A percentile compares a stretch with the other conserved stretches of the same genome.
These are phyloP conservation scores for Penicillium sp. DNA, from an alignment of 2,329 filamentous ascomycete genomes.

Conservation along the genomic window DNA sequence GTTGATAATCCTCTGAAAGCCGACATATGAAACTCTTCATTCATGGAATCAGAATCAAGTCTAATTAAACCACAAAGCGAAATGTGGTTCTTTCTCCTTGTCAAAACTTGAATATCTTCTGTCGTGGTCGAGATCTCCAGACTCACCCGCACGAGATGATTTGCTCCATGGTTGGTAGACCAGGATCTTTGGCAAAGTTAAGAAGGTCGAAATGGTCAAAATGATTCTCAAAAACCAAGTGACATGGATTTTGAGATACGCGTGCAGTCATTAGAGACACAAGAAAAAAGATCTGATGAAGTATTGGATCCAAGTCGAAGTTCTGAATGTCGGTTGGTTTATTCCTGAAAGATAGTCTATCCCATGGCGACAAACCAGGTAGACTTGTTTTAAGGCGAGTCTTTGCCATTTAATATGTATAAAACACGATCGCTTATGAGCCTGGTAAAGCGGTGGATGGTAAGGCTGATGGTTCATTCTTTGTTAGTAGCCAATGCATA, in stretches of 20 bases:
- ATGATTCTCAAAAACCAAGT: not conserved
- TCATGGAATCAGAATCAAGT: not conserved
- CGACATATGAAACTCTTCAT: not conserved
- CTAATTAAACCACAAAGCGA: not conserved
- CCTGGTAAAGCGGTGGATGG: not conserved
- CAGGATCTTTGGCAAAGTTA: not conserved
- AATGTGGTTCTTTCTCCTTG: not conserved
- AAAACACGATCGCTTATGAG: not conserved
- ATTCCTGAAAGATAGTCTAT: not conserved
- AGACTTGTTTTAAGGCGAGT: too few species aligned
- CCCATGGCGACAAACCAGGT: not conserved
- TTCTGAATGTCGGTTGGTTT: not conserved
- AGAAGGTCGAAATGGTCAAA: not conserved
- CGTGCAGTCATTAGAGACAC: not conserved
- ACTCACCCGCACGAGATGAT: not conserved
- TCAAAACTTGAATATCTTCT: not conserved
- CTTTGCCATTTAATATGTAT: not conserved
- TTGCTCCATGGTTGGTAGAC: not conserved
- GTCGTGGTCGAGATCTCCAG: not conserved
- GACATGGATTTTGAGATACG: not conserved
- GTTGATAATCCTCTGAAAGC: slow-evolving; percentile 11
- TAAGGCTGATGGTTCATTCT: too few species aligned
- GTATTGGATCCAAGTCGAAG: not conserved
- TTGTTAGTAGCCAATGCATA: not conserved
- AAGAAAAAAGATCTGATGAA: not conserved